Evolutionary conservation across 352 stramenopile species (phyloP).

Genomic region (Pythium rishiriense): DNA sequence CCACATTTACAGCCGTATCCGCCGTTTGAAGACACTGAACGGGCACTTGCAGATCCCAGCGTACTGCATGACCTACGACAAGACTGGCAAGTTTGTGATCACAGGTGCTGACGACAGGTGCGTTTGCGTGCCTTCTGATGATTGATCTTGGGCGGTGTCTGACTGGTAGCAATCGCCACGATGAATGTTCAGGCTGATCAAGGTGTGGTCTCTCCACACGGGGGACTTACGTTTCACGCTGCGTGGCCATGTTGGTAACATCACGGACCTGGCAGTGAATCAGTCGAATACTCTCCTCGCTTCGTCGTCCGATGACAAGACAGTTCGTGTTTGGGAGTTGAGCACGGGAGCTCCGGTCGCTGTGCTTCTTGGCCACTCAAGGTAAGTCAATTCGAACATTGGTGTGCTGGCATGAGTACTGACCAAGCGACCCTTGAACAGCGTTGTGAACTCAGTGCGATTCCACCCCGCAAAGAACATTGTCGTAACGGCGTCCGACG

Average conservation of each 20-base stretch:
- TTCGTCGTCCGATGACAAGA: constrained; percentile 89
- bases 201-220: constrained; percentile 94
- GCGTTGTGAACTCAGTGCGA: constrained; percentile 80
- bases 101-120: constrained; percentile 96
- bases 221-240: constrained; percentile 82
- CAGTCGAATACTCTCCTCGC: constrained; percentile 76
- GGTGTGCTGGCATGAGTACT: neutral
- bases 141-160: neutral
- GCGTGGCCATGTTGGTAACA: constrained; percentile 86
- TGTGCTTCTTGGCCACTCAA: constrained; percentile 85
- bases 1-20: constrained; percentile 79
- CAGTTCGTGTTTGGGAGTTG: constrained; percentile 87
- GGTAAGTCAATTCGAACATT: constrained; percentile 45
- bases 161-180: neutral
- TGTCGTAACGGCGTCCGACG: constrained; percentile 91
- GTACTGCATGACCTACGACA: constrained; percentile 97
- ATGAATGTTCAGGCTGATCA: constrained; percentile 81
- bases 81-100: constrained; percentile 94
- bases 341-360: constrained; percentile 79
- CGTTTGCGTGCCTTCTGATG: neutral
- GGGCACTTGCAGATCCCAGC: constrained; percentile 93
- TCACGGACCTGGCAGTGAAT: constrained; percentile 90
- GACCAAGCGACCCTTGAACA: constrained; percentile 13
- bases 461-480: constrained; percentile 89
- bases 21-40: constrained; percentile 87